These are phyloP conservation scores for Aspergillus sclerotioniger DNA, from an alignment of 495 filamentous ascomycete species.

Conservation along the genomic window DNA sequence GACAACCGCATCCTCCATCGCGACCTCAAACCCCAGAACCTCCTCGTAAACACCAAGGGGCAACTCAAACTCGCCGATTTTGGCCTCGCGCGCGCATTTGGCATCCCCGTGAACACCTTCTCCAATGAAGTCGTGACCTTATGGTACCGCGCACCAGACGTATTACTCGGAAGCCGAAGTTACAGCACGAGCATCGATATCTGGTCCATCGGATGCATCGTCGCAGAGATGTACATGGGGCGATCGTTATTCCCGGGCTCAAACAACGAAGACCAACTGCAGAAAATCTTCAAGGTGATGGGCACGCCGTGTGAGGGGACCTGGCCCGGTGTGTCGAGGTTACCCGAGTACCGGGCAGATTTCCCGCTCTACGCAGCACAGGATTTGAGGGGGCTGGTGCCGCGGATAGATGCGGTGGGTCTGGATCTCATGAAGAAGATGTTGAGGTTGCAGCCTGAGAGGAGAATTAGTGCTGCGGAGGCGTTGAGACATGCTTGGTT, in stretches of 20 bases:
- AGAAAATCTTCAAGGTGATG: conserved; percentile 95
- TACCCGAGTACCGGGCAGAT: conserved; percentile 88
- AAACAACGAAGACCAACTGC: conserved; percentile 91
- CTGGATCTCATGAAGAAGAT: conserved; percentile 82
- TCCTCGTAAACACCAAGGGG: conserved; percentile 88
- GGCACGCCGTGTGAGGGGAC: conserved; percentile 87
- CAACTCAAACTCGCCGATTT: conserved; percentile 90
- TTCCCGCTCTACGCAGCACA: conserved; percentile 95
- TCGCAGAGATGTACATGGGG: conserved; percentile 97
- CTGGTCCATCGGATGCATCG: conserved; percentile 97
- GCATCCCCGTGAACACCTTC: conserved; percentile 96
- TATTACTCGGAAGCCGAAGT: conserved; percentile 82
- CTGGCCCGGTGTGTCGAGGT: conserved; percentile 85
- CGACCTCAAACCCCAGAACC: conserved; percentile 90
- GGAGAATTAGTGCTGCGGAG: conserved; percentile 77
- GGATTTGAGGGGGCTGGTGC: conserved; percentile 76
- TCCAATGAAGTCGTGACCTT: conserved; percentile 96
- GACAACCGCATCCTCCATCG: conserved; percentile 91
- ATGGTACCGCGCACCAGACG: conserved; percentile 94
- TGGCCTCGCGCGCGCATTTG: conserved; percentile 85
- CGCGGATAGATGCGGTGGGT: conserved; percentile 79
- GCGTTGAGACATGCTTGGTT: conserved; percentile 92
- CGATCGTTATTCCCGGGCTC: conserved; percentile 90
- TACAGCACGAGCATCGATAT: conserved; percentile 98
- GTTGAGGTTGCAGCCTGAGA: conserved; percentile 88